Evolutionary conservation across 495 filamentous ascomycete genomes (phyloP).

Genomic region (Melanomma pulvis-pyrius): DNA sequence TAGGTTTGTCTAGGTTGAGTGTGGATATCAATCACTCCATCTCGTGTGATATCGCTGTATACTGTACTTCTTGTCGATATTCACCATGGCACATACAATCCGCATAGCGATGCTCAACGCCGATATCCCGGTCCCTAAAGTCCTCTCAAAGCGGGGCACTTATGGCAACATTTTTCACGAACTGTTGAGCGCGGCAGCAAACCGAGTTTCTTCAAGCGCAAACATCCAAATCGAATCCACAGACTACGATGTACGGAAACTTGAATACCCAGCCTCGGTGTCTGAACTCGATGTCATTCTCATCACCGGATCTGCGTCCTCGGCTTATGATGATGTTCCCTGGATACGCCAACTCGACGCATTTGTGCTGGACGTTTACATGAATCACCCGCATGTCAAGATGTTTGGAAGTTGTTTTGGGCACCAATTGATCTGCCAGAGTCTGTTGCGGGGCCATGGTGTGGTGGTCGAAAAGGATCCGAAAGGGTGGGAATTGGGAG

Average conservation of each 20-base stretch:
- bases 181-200: slow-evolving; percentile 9
- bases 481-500: slow-evolving; percentile 30
- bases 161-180: slow-evolving; percentile 27
- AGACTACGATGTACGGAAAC: slow-evolving; percentile 13
- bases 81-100: slow-evolving; percentile 7
- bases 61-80: neutral
- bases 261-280: slow-evolving; percentile 14
- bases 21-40: neutral
- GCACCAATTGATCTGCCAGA: slow-evolving; percentile 27
- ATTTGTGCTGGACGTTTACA: slow-evolving; percentile 11
- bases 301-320: slow-evolving; percentile 30
- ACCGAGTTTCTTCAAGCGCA: slow-evolving; percentile 1
- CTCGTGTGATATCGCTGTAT: neutral
- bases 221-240: slow-evolving; percentile 4
- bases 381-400: slow-evolving; percentile 17
- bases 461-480: slow-evolving; percentile 30
- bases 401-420: slow-evolving; percentile 34
- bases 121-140: slow-evolving; percentile 22
- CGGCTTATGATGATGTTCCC: slow-evolving; percentile 17
- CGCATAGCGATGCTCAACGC: slow-evolving; percentile 33
- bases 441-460: slow-evolving; percentile 14
- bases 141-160: slow-evolving; percentile 6
- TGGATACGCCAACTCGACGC: slow-evolving; percentile 26
- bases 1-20: neutral
- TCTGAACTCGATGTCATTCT: slow-evolving; percentile 17